These are phyloP conservation scores for Penicillium bialowiezense DNA, from an alignment of 495 filamentous ascomycete species.

Conservation along the genomic window DNA sequence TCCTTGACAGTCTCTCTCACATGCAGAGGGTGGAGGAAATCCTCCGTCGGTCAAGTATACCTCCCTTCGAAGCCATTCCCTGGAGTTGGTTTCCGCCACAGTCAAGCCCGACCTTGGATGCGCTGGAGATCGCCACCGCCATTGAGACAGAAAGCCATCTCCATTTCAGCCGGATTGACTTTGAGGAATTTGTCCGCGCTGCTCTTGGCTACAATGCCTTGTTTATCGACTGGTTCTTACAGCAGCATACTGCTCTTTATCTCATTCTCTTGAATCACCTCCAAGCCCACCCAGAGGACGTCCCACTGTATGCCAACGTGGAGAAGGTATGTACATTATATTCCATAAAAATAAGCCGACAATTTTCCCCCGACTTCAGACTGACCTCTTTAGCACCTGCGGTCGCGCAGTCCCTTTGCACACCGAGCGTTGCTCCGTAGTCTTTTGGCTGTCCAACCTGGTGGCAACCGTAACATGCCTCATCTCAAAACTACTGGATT, in stretches of 20 bases:
- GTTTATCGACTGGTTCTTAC: conserved; percentile 41
- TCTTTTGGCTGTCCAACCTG: conserved; percentile 22
- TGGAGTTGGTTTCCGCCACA: conserved; percentile 42
- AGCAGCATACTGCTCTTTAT: conserved; percentile 39
- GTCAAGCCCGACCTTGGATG: conserved; percentile 15
- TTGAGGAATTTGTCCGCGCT: conserved; percentile 42
- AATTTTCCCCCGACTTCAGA: neutral
- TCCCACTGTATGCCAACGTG: conserved; percentile 31
- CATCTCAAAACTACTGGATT: conserved; percentile 22
- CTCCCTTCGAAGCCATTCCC: conserved; percentile 17
- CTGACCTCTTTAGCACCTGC: conserved; percentile 27
- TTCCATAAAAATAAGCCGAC: neutral
- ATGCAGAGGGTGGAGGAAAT: conserved; percentile 46
- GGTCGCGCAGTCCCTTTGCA: conserved; percentile 38
- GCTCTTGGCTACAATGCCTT: conserved; percentile 33
- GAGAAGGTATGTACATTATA: conserved; percentile 29
- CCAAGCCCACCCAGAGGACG: conserved; percentile 32
- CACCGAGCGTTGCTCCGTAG: conserved; percentile 33
- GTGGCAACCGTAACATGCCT: conserved; percentile 9
- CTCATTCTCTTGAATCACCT: conserved; percentile 37
- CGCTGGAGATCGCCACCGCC: conserved; percentile 26
- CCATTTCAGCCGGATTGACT: conserved; percentile 39
- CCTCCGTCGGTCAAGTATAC: conserved; percentile 28
- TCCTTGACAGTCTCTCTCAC: conserved; percentile 30
- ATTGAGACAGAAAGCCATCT: conserved; percentile 45